Evolutionary conservation across 306 rosid genomes (phyloP), one percentile per base, ranked within the genome.

Genomic region (Adenanthera pavonina): DNA sequence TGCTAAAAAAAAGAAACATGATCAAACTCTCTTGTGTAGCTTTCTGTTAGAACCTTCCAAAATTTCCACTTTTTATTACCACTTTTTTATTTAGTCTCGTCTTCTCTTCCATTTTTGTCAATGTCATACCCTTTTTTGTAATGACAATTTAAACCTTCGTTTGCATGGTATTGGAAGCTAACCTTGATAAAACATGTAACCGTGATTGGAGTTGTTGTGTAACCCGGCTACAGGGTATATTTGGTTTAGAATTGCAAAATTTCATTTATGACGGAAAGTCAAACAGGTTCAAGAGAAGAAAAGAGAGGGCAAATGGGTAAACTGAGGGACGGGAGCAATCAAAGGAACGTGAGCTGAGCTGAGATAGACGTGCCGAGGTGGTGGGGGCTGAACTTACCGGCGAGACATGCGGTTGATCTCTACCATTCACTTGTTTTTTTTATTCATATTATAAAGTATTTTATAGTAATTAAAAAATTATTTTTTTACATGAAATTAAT

Each of bases 401-500:
- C 56, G 74, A 69, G 74, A 69, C 16, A 25, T 69, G 74, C 74
- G 74, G 74, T 6, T 19, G 56, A 44, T 69, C 40, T 47, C 53
- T 2, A 13, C 16, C 56, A 57, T 12, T 20, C 8, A 25, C 30
- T 25, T 25, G 1, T 1, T 25, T 25, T 25, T 25, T 25, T 0
- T 25, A 1, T 25, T 1, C 30, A 25, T 25, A 25, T 25, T 25
- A 25, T n/a, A n/a, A n/a, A n/a, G n/a, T n/a, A n/a, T n/a, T n/a
- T n/a, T n/a, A n/a, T n/a, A n/a, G n/a, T n/a, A n/a, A n/a, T 25
- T 25, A 25, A 25, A 25, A 25, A 25, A 25, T 25, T 25, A 25
- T 25, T 25, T 25, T 25, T 25, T 25, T 25, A 25, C 1, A 25
- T 25, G 30, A 25, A 25, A 25, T 25, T 25, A 25, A 25, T 25